Conservation (phyloP, 83 land plant species). For the Diphasiastrum complanatum region DNA sequence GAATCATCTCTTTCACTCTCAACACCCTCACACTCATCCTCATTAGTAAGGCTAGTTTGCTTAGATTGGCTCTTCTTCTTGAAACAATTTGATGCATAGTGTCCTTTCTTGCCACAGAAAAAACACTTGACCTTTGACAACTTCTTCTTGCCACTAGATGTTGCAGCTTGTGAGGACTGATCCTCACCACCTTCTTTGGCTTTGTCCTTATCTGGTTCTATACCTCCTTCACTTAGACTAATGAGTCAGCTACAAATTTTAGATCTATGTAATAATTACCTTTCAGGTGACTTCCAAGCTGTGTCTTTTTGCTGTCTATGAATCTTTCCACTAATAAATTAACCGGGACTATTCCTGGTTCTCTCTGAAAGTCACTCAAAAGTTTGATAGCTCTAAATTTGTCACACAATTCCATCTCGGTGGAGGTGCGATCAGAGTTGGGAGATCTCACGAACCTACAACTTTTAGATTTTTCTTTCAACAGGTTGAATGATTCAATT, state of each 20-base stretch:
- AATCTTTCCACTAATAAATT: conserved; percentile 5
- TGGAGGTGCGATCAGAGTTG: not conserved
- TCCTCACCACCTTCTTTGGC: too few relatives aligned
- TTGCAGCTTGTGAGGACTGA: too few relatives aligned
- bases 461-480: conserved; percentile 12
- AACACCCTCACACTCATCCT: too few relatives aligned
- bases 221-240: not conserved
- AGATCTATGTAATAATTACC: not conserved
- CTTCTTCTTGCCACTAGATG: too few relatives aligned
- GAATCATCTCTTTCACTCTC: too few relatives aligned
- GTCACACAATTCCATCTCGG: conserved; percentile 6
- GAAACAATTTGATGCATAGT: too few relatives aligned
- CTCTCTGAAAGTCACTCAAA: not conserved
- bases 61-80: too few relatives aligned
- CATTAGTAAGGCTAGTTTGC: too few relatives aligned
- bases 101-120: too few relatives aligned
- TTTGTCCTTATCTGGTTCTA: conserved; percentile 3
- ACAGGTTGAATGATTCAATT: conserved; percentile 7
- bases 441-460: not conserved
- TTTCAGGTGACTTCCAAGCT: not conserved
- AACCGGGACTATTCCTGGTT: conserved; percentile 4
- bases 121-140: too few relatives aligned
- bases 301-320: not conserved
- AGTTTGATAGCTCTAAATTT: conserved; percentile 7
- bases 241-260: not conserved